Evolutionary conservation across 1,139 yeast genomes (phyloP).

Genomic region (Yarrowia galli): DNA sequence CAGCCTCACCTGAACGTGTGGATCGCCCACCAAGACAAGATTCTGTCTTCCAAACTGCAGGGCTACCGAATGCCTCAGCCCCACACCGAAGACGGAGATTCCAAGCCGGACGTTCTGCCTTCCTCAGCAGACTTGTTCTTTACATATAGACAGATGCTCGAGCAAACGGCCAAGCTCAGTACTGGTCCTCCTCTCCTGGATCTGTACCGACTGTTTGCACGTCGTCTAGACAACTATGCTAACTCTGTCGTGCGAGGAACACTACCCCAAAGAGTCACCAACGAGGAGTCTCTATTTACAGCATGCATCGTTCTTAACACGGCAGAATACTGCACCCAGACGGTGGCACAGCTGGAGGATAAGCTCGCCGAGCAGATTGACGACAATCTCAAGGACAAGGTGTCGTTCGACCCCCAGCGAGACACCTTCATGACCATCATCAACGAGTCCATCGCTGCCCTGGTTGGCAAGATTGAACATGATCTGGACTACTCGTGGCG

Average conservation of each 20-base stretch:
- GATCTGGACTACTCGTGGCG: conserved; percentile 81
- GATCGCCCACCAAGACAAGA: conserved; percentile 84
- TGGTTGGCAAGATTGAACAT: conserved; percentile 65
- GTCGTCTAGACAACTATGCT: conserved; percentile 71
- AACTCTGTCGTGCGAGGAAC: conserved; percentile 66
- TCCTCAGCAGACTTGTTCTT: conserved; percentile 90
- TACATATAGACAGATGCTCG: conserved; percentile 70
- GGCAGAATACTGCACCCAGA: conserved; percentile 84
- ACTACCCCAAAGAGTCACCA: conserved; percentile 57
- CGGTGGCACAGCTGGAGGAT: conserved; percentile 78
- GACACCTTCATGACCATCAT: conserved; percentile 66
- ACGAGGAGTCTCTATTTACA: conserved; percentile 66
- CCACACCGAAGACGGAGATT: conserved; percentile 49
- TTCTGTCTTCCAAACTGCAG: conserved; percentile 65
- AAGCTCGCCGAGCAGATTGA: conserved; percentile 62
- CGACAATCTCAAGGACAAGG: conserved; percentile 51
- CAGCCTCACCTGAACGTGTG: conserved; percentile 86
- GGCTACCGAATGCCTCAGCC: conserved; percentile 48
- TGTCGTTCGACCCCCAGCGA: conserved; percentile 63
- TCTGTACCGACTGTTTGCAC: conserved; percentile 69
- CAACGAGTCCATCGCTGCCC: conserved; percentile 62
- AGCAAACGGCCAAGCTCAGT: conserved; percentile 78
- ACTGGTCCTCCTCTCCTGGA: conserved; percentile 71
- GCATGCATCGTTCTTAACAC: conserved; percentile 82
- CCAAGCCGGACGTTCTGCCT: conserved; percentile 67